Conservation (phyloP, 768 basidiomycete species). For the Amanita fuliginea region DNA sequence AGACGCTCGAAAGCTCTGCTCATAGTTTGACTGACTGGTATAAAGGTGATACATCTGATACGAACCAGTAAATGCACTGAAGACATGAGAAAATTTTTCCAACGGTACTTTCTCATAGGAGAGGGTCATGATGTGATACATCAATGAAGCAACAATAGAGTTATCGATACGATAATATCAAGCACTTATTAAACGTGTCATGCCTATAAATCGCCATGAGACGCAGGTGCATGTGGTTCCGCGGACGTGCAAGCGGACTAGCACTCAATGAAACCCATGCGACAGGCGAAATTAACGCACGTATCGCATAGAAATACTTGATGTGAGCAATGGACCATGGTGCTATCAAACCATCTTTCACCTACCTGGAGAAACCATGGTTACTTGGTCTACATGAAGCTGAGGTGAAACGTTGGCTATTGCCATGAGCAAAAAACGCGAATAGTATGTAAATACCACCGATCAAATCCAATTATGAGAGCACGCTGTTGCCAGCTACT, state of each 20-base stretch:
- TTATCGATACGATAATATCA: background rate
- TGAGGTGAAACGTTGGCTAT: background rate
- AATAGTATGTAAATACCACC: background rate
- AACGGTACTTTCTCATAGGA: background rate
- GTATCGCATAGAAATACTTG: background rate
- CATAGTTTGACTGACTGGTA: background rate
- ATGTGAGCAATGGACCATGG: background rate
- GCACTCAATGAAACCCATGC: background rate
- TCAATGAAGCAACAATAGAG: background rate
- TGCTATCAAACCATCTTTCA: background rate
- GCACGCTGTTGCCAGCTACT: background rate
- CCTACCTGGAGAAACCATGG: background rate
- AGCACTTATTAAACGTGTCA: background rate
- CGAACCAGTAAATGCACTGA: slow-evolving; percentile 43
- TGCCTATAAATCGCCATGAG: background rate
- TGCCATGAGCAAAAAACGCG: background rate
- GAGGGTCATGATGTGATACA: background rate
- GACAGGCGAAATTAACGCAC: background rate
- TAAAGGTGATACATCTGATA: background rate
- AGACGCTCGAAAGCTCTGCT: slow-evolving; percentile 80
- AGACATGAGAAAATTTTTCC: slow-evolving; percentile 19
- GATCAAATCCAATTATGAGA: background rate
- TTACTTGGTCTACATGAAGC: background rate
- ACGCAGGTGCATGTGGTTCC: too few species aligned
- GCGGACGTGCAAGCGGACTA: background rate